Evolutionary conservation across 768 basidiomycete species (phyloP).

Genomic region (Tephrocybe sp.): DNA sequence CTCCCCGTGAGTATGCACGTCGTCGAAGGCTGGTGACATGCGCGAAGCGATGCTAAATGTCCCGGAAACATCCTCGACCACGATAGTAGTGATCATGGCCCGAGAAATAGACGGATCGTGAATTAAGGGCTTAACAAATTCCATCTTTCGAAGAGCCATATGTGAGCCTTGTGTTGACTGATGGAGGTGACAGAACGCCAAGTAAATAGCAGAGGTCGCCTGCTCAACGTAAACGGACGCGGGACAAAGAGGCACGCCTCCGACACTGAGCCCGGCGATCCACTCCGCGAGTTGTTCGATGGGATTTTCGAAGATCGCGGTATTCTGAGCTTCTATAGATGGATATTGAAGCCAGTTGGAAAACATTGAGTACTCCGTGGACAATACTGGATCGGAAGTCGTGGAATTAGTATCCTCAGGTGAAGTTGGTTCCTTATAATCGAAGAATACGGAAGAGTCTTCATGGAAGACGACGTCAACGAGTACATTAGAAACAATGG

Average conservation of each 20-base stretch:
- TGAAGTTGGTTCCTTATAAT: too few species aligned
- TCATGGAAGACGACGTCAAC: constrained; percentile 54
- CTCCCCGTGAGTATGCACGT: constrained; percentile 24
- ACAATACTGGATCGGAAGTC: constrained; percentile 19
- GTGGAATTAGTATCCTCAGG: constrained; percentile 21
- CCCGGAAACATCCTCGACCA: constrained; percentile 34
- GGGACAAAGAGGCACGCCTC: constrained; percentile 55
- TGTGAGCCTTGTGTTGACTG: constrained; percentile 26
- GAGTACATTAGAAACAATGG: constrained; percentile 59
- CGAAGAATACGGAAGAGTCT: constrained; percentile 45
- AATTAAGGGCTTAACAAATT: constrained; percentile 56
- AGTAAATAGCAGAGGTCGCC: constrained; percentile 42
- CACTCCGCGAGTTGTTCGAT: constrained; percentile 38
- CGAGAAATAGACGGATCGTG: constrained; percentile 31
- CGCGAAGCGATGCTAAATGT: constrained; percentile 48
- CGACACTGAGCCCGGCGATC: constrained; percentile 60
- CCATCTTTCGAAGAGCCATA: constrained; percentile 38
- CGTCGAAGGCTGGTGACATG: constrained; percentile 20
- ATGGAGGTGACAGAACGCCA: constrained; percentile 31
- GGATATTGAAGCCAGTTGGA: constrained; percentile 43
- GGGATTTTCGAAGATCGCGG: constrained; percentile 54
- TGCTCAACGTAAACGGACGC: constrained; percentile 66
- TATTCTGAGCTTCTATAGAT: constrained; percentile 27
- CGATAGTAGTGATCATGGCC: constrained; percentile 37
- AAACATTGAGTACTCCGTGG: constrained; percentile 34